Base-by-base conservation (phyloP, 2,329 filamentous ascomycete genomes). In the Apiospora koreana region DNA sequence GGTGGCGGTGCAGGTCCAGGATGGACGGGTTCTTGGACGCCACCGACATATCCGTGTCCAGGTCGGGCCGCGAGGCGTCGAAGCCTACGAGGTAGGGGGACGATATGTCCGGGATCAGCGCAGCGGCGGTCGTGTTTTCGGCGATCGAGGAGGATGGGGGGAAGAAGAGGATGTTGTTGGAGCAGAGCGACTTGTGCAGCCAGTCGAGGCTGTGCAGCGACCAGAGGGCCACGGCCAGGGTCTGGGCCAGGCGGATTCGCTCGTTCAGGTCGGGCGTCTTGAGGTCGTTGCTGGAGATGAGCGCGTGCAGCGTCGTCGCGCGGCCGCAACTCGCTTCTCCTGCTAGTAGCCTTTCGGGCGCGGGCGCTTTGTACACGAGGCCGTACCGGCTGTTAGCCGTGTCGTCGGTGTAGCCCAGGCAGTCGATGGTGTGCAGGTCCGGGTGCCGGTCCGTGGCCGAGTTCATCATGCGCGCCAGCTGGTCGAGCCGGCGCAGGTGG, bases 131-230 rank as follows among this genome's bases (percentile, higher is more conserved):
- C 31, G 70, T 54, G 43, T 76, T 75, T 23, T 76, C 75, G 71
- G 72, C 77, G 64, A 73, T 77, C 68, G 69, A 73, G 16, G 71
- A 77, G 73, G 79, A 78, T 0, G 82, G 83, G 7, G 81, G 83
- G 76, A 86, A 83, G 73, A 84, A 83, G 28, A 83, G 75, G 41
- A 84, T 79, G 69, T 83, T 83, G 71, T 82, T 80, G 69, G 78
- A 80, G 68, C 79, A 80, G 12, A 83, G 75, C 1, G 80, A 80
- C 72, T 84, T 84, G 74, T 84, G 86, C 50, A 88, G 81, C 86
- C 85, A 87, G 75, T 86, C 85, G 46, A 87, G 82, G 0, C 84
- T 85, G 74, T 87, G 86, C n/a, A 87, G 81, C 21, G 83, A 84
- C 80, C 83, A 85, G 12, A 86, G 75, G 1, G 84, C 82, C 23